Base-by-base conservation (phyloP, 176 grass and related monocot species). In the Paspalum notatum region DNA sequence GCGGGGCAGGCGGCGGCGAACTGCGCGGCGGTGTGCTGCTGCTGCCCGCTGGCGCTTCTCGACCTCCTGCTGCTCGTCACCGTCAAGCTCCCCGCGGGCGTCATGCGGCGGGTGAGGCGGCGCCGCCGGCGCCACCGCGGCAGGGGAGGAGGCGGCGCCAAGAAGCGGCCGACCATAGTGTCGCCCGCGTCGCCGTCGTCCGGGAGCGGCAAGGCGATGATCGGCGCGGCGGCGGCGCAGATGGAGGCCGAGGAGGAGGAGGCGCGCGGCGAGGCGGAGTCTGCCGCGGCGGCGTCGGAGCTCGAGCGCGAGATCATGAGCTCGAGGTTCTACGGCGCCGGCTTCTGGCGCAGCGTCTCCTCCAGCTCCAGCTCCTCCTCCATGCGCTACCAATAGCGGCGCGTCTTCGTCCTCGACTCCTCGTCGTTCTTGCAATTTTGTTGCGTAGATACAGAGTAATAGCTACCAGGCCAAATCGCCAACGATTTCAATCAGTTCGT, bases 21-120 rank as follows among this genome's bases (percentile, higher is more conserved):
- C 71, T 98, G 92, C 71, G 75, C 95, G 0, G 92, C 90, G 27
- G 57, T 98, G 57, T 87, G 88, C 66, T 98, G 92, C 89, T 95
- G 95, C 79, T 90, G 87, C 71, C 92, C 95, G 11, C 88, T 87
- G 15, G 92, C 78, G 49, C 64, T 98, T 58, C 66, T 94, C 12
- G 78, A 89, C 61, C 37, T 98, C 18, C 44, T 93, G 41, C 85
- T 85, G 47, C 76, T 85, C 54, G 59, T 84, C 16, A 24, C 85
- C 13, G 72, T 85, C 76, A 20, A 18, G 56, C 82, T 88, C n/a
- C 71, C 78, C 57, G 66, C 71, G 52, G 82, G 74, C 63, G 68
- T 81, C 85, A 43, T 84, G 48, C 38, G 83, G 46, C 81, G 81
- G 45, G 52, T 70, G 38, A 62, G 53, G 38, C 3, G n/a, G 1